Percentiles rank a stretch among this genome's conserved stretches.
Evolutionary conservation across 495 filamentous ascomycete genomes (phyloP).

Genomic region (Trichodelitschia bisporula): DNA sequence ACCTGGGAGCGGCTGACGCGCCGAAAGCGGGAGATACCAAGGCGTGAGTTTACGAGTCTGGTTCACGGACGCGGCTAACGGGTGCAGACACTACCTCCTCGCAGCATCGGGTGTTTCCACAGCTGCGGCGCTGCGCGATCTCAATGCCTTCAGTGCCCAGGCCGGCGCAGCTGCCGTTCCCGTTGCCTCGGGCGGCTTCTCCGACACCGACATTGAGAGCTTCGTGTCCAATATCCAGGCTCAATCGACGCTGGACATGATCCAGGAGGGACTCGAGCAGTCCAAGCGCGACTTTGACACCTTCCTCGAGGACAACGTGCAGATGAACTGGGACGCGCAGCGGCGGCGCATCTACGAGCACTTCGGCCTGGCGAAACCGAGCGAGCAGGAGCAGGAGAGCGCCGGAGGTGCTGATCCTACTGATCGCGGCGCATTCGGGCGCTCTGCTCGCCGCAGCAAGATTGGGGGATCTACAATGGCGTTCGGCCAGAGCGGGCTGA

Average conservation of each 20-base stretch:
- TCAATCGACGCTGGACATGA: constrained; percentile 76
- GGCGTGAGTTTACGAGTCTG: constrained; percentile 25
- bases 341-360: constrained; percentile 82
- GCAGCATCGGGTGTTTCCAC: constrained; percentile 73
- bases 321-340: constrained; percentile 87
- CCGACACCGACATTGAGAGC: constrained; percentile 55
- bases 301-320: constrained; percentile 82
- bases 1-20: constrained; percentile 29
- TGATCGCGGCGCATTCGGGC: constrained; percentile 30
- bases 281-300: constrained; percentile 74
- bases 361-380: constrained; percentile 49
- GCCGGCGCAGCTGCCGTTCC: constrained; percentile 16
- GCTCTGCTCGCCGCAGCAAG: constrained; percentile 27
- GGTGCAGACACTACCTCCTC: constrained; percentile 48
- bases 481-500: constrained; percentile 46
- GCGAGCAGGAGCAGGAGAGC: constrained; percentile 12
- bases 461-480: constrained; percentile 11
- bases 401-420: constrained; percentile 2
- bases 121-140: constrained; percentile 49
- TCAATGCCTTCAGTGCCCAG: constrained; percentile 32
- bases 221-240: constrained; percentile 67
- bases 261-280: constrained; percentile 63
- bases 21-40: constrained; percentile 21
- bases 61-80: background rate
- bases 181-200: constrained; percentile 18